Evolutionary conservation across 2,329 filamentous ascomycete species (phyloP).

Genomic region (Talaromyces sp.): DNA sequence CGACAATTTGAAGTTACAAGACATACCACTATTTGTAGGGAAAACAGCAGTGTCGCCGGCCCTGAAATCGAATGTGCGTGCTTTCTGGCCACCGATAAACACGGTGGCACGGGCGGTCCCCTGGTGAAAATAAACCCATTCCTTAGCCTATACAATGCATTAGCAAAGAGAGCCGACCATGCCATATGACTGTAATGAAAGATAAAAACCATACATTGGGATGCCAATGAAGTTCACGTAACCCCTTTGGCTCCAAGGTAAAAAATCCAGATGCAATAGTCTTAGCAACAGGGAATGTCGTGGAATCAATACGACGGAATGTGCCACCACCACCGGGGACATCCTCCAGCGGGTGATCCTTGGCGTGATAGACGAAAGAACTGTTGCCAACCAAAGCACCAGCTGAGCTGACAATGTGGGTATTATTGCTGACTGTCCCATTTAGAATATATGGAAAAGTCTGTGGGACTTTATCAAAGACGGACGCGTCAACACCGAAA

Average conservation of each 20-base stretch:
- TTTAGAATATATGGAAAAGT: constrained; percentile 59
- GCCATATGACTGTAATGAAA: not conserved
- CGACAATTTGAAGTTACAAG: constrained; percentile 11
- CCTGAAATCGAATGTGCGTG: constrained; percentile 61
- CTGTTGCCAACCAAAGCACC: constrained; percentile 50
- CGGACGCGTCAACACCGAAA: constrained; percentile 56
- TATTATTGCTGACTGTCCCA: constrained; percentile 45
- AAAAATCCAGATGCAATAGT: constrained; percentile 63
- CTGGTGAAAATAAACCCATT: constrained; percentile 66
- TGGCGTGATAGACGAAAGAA: constrained; percentile 58
- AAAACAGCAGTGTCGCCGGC: constrained; percentile 65
- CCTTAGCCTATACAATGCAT: constrained; percentile 47
- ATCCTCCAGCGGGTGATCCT: constrained; percentile 50
- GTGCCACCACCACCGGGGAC: constrained; percentile 58
- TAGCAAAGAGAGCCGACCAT: not conserved
- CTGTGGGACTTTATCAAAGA: constrained; percentile 54
- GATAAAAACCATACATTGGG: constrained; percentile 48
- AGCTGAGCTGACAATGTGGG: constrained; percentile 41
- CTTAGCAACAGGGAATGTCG: constrained; percentile 60
- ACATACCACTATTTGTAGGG: constrained; percentile 51
- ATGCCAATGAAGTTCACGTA: constrained; percentile 66
- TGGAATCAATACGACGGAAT: constrained; percentile 60
- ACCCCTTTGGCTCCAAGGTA: constrained; percentile 55
- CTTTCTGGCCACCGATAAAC: constrained; percentile 55
- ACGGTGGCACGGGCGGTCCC: constrained; percentile 58